Evolutionary conservation across 1,284 basidiomycete species (phyloP).

Genomic region (Xerocomus cyaneibrunnescens): DNA sequence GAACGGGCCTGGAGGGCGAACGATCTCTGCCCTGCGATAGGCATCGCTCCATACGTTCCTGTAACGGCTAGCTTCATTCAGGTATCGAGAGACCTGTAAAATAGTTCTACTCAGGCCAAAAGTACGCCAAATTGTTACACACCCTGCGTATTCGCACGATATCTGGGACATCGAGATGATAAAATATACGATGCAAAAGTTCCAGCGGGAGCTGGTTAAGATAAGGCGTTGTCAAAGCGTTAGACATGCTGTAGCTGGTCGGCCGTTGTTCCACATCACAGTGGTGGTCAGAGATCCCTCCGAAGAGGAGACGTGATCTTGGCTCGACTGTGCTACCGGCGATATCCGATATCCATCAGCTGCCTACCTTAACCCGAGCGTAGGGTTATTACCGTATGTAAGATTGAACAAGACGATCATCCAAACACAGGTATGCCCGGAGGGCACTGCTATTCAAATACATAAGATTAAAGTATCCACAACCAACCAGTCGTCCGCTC

Average conservation of each 20-base stretch:
- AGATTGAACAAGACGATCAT: too few species aligned
- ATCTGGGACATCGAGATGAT: background rate
- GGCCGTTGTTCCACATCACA: too few species aligned
- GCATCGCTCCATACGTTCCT: background rate
- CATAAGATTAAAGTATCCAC: conserved; percentile 12
- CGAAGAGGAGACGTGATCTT: too few species aligned
- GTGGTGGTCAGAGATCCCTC: too few species aligned
- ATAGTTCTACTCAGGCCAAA: background rate
- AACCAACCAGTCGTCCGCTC: background rate
- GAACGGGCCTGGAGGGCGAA: background rate
- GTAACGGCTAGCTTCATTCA: background rate
- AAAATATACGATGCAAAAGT: background rate
- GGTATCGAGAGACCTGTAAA: background rate
- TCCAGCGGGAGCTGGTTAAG: background rate
- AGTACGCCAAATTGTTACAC: background rate
- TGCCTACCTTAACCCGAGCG: too few species aligned
- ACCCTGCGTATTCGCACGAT: background rate
- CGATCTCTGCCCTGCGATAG: background rate
- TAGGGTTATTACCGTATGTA: too few species aligned
- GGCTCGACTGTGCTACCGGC: too few species aligned
- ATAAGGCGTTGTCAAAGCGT: background rate
- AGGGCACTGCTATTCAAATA: conserved; percentile 18
- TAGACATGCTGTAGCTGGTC: too few species aligned
- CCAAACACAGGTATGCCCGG: too few species aligned
- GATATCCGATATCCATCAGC: too few species aligned